These are phyloP conservation scores for Oryza glaberrima DNA, from an alignment of 176 grass and related monocot species.

Conservation along the genomic window DNA sequence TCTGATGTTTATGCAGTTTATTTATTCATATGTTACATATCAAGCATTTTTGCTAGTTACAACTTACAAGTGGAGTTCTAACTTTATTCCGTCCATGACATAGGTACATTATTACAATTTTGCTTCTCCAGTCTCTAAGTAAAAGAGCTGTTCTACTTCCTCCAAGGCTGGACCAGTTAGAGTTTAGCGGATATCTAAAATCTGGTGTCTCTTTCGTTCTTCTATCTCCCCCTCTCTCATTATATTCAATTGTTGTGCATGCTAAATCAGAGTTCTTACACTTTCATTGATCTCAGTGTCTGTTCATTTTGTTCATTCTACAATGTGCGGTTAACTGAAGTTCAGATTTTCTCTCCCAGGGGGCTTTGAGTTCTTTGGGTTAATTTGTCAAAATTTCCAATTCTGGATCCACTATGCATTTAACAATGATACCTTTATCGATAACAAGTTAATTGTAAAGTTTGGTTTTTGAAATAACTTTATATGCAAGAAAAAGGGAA, in stretches of 20 bases:
- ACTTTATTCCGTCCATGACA: slow-evolving; percentile 1
- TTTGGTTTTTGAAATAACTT: background rate
- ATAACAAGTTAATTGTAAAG: background rate
- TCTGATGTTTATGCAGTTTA: slow-evolving; percentile 11
- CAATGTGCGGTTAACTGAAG: background rate
- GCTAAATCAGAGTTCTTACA: slow-evolving; percentile 14
- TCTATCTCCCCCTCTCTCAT: background rate
- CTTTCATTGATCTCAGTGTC: slow-evolving; percentile 20
- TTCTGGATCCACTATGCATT: slow-evolving; percentile 29
- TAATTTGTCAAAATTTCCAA: slow-evolving; percentile 27
- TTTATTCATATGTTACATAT: background rate
- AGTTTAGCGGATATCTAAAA: slow-evolving; percentile 90
- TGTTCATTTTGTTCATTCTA: slow-evolving; percentile 29
- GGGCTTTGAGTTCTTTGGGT: slow-evolving; percentile 4
- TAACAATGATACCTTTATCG: background rate
- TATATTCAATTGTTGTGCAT: slow-evolving; percentile 23
- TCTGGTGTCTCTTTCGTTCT: slow-evolving; percentile 60
- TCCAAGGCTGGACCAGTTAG: slow-evolving; percentile 77
- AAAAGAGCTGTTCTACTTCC: slow-evolving; percentile 84
- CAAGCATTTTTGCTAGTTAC: background rate
- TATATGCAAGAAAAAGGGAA: background rate
- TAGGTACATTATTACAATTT: slow-evolving; percentile 78
- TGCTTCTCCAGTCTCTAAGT: slow-evolving; percentile 83
- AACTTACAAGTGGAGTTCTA: slow-evolving; percentile 4
- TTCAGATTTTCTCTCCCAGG: slow-evolving; percentile 9